Evolutionary conservation across 495 filamentous ascomycete species (phyloP).

Genomic region (Ascodesmis nigricans): DNA sequence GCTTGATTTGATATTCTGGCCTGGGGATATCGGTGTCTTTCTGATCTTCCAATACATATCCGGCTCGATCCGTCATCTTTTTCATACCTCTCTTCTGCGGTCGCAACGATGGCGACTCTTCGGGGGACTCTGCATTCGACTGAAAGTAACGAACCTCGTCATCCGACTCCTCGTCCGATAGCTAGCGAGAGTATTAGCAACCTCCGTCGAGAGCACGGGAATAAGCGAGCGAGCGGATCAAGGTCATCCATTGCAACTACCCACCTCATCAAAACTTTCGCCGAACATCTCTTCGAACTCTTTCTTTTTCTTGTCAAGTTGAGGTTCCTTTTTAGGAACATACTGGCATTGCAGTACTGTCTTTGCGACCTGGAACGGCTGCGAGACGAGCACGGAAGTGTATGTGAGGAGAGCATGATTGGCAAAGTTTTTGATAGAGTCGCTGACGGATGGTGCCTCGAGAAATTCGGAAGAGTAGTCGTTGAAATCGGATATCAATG

Average conservation of each 20-base stretch:
- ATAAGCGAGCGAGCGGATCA: neutral
- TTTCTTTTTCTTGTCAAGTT: conserved; percentile 23
- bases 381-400: conserved; percentile 56
- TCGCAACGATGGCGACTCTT: conserved; percentile 27
- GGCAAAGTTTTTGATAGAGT: conserved; percentile 45
- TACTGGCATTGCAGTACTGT: conserved; percentile 63
- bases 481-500: conserved; percentile 41
- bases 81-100: conserved; percentile 31
- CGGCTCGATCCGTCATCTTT: conserved; percentile 31
- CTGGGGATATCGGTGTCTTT: conserved; percentile 16
- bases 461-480: conserved; percentile 80
- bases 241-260: conserved; percentile 23
- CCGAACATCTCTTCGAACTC: conserved; percentile 17
- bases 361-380: conserved; percentile 94
- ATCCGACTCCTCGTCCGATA: conserved; percentile 43
- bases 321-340: conserved; percentile 24
- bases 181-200: conserved; percentile 18
- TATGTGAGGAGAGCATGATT: conserved; percentile 78
- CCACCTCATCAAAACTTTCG: conserved; percentile 19
- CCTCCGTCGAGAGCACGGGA: no score
- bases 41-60: conserved; percentile 24
- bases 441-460: conserved; percentile 50
- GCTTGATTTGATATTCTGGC: conserved; percentile 15
- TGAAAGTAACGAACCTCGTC: conserved; percentile 79
- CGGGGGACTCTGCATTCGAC: conserved; percentile 28